Evolutionary conservation across 2,329 filamentous ascomycete genomes (phyloP), one percentile per base, ranked within the genome.

Genomic region (Helicocarpus griseus): DNA sequence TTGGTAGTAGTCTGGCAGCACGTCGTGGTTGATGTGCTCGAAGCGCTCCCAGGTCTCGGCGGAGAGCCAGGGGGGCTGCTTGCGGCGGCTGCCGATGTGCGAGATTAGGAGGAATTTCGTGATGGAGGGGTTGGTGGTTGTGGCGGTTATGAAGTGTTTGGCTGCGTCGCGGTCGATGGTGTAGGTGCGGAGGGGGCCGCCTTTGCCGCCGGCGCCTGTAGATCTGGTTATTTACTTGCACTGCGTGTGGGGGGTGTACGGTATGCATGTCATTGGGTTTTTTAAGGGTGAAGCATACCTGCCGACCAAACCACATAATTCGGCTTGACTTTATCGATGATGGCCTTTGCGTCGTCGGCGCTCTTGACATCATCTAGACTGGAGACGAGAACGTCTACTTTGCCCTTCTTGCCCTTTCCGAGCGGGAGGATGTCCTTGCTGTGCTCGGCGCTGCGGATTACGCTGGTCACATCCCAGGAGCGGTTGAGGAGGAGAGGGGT

Each of bases 401-500:
- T 83, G 24, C 84, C 84, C 1, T 76, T 76, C 50, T 79, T 73
- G 17, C 74, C 77, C 2, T 65, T 60, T 53, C 76, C 80, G 2
- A 87, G 76, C 52, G 77, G 76, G 59, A 84, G 70, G 52, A 94
- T 82, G 49, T 81, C 72, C 3, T 73, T 63, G 40, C 78, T 76
- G 58, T 93, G 87, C 0, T 82, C 80, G n/a, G 80, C 72, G 56
- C 82, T 79, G 61, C 88, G 85, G 65, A 94, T 84, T 54, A 93
- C 73, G 65, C 83, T 87, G 54, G 85, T 89, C 50, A 94, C 85
- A 57, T 80, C 80, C 85, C 87, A 91, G 31, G 80, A 80, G 57
- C 83, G 81, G 48, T 81, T 75, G 39, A 93, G 80, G 6, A 94
- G 81, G 53, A 90, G 77, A 1, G 85, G 86, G 7, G 87, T 93